A percentile compares a stretch with the other conserved stretches of the same genome.
Conservation (phyloP, 225 moss, liverwort and hornwort genomes). For the Marchantia polymorpha region DNA sequence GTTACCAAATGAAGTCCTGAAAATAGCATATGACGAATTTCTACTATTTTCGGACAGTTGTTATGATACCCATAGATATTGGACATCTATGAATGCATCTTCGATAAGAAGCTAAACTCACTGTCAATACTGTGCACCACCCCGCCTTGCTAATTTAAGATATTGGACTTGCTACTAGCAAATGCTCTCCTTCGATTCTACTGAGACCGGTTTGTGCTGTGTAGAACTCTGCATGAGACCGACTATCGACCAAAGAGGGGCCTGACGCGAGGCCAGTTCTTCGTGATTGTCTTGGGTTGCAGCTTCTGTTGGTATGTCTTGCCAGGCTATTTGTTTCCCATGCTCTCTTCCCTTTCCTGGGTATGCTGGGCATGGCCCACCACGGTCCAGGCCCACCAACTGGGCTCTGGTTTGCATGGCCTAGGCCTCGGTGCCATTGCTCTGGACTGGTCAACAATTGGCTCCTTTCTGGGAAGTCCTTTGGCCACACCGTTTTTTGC, state of each 20-base stretch:
- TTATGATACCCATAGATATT: too few species aligned
- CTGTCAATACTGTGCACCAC: too few species aligned
- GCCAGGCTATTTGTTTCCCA: conserved; percentile 51
- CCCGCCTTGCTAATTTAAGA: background rate
- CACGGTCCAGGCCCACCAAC: conserved; percentile 44
- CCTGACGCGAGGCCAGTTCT: conserved; percentile 49
- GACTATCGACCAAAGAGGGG: conserved; percentile 44
- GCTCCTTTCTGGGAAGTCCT: conserved; percentile 40
- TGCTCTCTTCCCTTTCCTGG: conserved; percentile 57
- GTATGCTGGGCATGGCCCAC: conserved; percentile 57
- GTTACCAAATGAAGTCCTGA: too few species aligned
- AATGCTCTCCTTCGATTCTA: background rate
- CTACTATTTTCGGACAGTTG: too few species aligned
- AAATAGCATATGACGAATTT: too few species aligned
- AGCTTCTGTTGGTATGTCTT: conserved; percentile 50
- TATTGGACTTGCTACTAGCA: background rate
- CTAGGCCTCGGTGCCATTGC: conserved; percentile 46
- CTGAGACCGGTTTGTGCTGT: background rate
- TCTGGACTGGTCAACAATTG: conserved; percentile 43
- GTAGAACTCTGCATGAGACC: conserved; percentile 52
- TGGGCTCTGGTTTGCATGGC: conserved; percentile 46
- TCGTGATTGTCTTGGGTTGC: conserved; percentile 28
- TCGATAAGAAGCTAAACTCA: too few species aligned
- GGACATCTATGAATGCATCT: too few species aligned
- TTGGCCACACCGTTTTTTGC: conserved; percentile 51